Evolutionary conservation across 257 asterid genomes (phyloP).

Genomic region (Gynochthodes officinalis): DNA sequence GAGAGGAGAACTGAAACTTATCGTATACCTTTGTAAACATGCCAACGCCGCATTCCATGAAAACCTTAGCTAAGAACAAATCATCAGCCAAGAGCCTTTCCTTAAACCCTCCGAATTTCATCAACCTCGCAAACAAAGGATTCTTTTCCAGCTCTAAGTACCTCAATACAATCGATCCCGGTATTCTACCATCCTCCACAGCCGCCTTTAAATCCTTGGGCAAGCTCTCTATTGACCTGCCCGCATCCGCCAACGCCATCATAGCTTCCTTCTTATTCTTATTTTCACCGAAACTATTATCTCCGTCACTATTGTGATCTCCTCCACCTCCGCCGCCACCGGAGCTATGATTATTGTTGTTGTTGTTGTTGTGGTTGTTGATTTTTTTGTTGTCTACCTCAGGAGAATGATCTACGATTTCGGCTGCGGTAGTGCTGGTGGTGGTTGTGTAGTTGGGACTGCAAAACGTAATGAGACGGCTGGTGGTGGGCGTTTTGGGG

Average conservation of each 20-base stretch:
- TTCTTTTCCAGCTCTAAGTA: constrained; percentile 75
- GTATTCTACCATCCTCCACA: constrained; percentile 60
- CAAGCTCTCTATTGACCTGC: constrained; percentile 74
- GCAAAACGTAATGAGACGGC: constrained; percentile 31
- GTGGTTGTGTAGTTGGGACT: constrained; percentile 27
- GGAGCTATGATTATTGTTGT: no score
- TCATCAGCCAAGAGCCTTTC: constrained; percentile 96
- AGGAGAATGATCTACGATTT: constrained; percentile 18
- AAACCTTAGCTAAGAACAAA: constrained; percentile 82
- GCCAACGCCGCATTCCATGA: constrained; percentile 93
- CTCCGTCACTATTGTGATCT: constrained; percentile 24
- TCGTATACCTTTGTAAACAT: constrained; percentile 74
- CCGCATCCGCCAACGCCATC: constrained; percentile 60
- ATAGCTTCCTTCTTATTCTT: constrained; percentile 47
- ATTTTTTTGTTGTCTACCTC: constrained; percentile 7
- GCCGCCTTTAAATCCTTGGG: constrained; percentile 87
- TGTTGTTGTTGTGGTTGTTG: constrained; percentile 1
- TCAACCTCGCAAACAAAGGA: constrained; percentile 60
- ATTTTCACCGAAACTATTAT: constrained; percentile 36
- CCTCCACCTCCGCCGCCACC: constrained; percentile 39
- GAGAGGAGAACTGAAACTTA: background rate
- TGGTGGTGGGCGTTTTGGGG: constrained; percentile 23
- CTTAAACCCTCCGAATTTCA: constrained; percentile 83
- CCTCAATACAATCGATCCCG: constrained; percentile 60
- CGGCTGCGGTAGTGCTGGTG: constrained; percentile 17